A percentile compares a stretch with the other conserved stretches of the same genome.
These are phyloP conservation scores for Asclepias syriaca DNA, from an alignment of 257 asterid genomes.

Conservation along the genomic window DNA sequence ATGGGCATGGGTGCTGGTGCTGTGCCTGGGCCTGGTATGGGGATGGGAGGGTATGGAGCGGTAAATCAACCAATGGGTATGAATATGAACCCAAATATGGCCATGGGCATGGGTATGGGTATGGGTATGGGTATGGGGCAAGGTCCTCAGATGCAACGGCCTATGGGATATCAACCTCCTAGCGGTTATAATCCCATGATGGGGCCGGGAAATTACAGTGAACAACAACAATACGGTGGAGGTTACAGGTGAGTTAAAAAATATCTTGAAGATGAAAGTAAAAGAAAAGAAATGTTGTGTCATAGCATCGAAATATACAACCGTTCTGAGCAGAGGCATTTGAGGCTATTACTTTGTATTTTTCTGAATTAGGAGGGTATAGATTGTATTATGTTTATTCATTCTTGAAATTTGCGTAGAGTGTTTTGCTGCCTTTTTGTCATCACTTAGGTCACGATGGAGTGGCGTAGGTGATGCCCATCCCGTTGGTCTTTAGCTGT, in stretches of 20 bases:
- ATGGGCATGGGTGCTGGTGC: slow-evolving; percentile 32
- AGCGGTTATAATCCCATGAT: slow-evolving; percentile 63
- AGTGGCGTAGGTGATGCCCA: slow-evolving; percentile 30
- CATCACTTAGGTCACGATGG: slow-evolving; percentile 26
- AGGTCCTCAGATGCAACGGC: slow-evolving; percentile 56
- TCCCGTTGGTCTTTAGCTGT: slow-evolving; percentile 27
- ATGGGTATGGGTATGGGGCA: slow-evolving; percentile 34
- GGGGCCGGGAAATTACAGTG: slow-evolving; percentile 67
- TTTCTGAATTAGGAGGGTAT: slow-evolving; percentile 22
- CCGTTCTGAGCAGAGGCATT: slow-evolving; percentile 4
- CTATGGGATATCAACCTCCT: slow-evolving; percentile 58
- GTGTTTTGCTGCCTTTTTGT: slow-evolving; percentile 13
- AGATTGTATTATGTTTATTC: slow-evolving; percentile 36
- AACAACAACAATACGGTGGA: slow-evolving; percentile 69
- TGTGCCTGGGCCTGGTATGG: slow-evolving; percentile 33
- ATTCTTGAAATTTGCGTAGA: slow-evolving; percentile 29
- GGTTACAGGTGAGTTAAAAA: slow-evolving; percentile 53
- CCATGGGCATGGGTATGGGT: slow-evolving; percentile 26
- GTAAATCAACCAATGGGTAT: slow-evolving; percentile 33
- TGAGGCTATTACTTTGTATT: slow-evolving; percentile 25
- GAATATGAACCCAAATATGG: slow-evolving; percentile 21
- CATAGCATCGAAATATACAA: slow-evolving; percentile 6
- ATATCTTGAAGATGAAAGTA: slow-evolving; percentile 3
- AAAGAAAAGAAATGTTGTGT: slow-evolving; percentile 7
- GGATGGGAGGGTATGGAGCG: slow-evolving; percentile 29